These are phyloP conservation scores for Solanum hybrid DNA, from an alignment of 305 asterid genomes.

Conservation along the genomic window DNA sequence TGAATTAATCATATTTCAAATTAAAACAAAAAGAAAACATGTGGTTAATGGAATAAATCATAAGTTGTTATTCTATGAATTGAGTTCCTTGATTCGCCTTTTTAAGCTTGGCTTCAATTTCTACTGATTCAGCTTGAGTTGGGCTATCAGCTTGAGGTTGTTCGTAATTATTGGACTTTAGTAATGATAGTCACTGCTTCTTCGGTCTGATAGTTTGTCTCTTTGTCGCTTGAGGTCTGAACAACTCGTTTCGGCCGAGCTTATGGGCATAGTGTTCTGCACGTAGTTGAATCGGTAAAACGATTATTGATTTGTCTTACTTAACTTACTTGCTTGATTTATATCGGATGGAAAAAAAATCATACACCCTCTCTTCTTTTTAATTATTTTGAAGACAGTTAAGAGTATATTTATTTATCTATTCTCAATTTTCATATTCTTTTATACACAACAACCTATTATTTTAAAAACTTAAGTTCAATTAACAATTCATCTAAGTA, in stretches of 20 bases:
- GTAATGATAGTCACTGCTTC: neutral
- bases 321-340: neutral
- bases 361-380: neutral
- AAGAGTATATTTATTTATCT: neutral
- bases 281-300: no score
- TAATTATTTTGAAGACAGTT: neutral
- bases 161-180: neutral
- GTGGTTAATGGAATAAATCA: neutral
- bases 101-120: no score
- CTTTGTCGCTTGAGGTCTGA: fast-evolving
- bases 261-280: no score
- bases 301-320: neutral
- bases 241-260: no score
- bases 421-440: neutral
- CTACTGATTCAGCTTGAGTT: neutral
- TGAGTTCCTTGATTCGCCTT: no score
- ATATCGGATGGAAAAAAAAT: neutral
- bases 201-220: no score
- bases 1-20: no score
- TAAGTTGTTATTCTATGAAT: neutral
- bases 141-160: neutral
- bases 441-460: neutral
- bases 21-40: no score
- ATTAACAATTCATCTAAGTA: neutral
- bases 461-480: neutral